phyloP scores from a whole-genome alignment of 163 green algal species.

The Scenedesmus sp. region DNA sequence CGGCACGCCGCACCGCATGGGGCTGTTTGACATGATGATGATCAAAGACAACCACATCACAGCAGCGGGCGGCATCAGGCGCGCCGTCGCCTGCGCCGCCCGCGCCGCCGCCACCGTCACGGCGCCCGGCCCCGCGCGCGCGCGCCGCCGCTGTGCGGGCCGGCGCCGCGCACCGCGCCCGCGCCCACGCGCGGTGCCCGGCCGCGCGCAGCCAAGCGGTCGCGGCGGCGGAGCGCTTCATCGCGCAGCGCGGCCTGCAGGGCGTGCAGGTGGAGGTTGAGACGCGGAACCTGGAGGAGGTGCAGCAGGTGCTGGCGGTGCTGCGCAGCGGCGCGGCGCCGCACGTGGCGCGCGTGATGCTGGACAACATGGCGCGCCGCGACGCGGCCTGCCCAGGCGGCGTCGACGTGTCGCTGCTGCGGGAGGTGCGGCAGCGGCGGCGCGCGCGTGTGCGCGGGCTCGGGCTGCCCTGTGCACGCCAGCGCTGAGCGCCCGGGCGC shows the following conservation, averaged over 20 bases:
- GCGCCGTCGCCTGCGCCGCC: not conserved
- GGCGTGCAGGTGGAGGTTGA: slow-evolving; percentile 92
- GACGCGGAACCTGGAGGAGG: slow-evolving; percentile 90
- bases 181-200: no score
- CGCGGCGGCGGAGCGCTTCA: slow-evolving; percentile 69
- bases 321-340: slow-evolving; percentile 20
- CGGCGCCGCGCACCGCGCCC: no score
- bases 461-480: no score
- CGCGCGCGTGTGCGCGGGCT: no score
- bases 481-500: no score
- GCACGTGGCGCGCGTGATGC: slow-evolving; percentile 84
- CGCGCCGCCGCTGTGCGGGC: not conserved
- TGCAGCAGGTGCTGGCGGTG: slow-evolving; percentile 73
- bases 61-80: slow-evolving; percentile 88
- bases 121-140: no score
- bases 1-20: slow-evolving; percentile 97
- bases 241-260: slow-evolving; percentile 55
- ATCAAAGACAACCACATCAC: slow-evolving; percentile 99
- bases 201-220: slow-evolving; percentile 62
- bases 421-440: no score
- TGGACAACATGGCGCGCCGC: slow-evolving; percentile 97
- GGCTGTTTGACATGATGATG: slow-evolving; percentile 99
- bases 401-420: slow-evolving; percentile 80
- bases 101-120: no score
- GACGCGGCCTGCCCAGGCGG: slow-evolving; percentile 59